Evolutionary conservation across 1,139 yeast genomes (phyloP).

Genomic region (Eremothecium sinecaudum): DNA sequence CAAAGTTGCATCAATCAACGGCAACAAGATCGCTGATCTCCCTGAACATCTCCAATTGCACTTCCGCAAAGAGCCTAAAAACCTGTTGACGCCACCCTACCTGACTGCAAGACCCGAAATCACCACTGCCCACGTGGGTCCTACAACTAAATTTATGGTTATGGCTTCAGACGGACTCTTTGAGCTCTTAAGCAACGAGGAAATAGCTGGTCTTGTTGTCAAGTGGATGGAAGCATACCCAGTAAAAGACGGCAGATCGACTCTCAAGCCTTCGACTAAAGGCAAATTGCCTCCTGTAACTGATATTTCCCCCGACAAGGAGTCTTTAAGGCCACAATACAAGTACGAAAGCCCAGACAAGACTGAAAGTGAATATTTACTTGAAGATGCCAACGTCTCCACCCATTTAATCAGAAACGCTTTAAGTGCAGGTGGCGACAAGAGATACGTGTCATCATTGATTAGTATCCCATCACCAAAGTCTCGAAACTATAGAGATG

Average conservation of each 20-base stretch:
- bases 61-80: slow-evolving; percentile 73
- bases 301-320: slow-evolving; percentile 52
- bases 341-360: slow-evolving; percentile 33
- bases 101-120: slow-evolving; percentile 95
- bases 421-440: slow-evolving; percentile 75
- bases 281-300: slow-evolving; percentile 53
- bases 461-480: slow-evolving; percentile 90
- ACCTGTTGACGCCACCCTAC: slow-evolving; percentile 84
- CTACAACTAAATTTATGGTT: slow-evolving; percentile 78
- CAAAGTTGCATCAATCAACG: slow-evolving; percentile 54
- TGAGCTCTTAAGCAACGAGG: slow-evolving; percentile 86
- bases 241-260: slow-evolving; percentile 31
- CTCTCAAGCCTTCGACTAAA: slow-evolving; percentile 26
- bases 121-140: slow-evolving; percentile 68
- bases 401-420: slow-evolving; percentile 94
- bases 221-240: slow-evolving; percentile 84
- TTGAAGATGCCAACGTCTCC: slow-evolving; percentile 79
- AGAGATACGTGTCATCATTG: slow-evolving; percentile 78
- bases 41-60: slow-evolving; percentile 78
- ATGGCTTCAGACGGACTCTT: slow-evolving; percentile 92
- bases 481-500: slow-evolving; percentile 89
- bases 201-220: slow-evolving; percentile 83
- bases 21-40: slow-evolving; percentile 40
- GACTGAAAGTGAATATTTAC: slow-evolving; percentile 39
- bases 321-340: slow-evolving; percentile 50